phyloP scores from a whole-genome alignment of 345 rosid species.

The Citrus australasica region DNA sequence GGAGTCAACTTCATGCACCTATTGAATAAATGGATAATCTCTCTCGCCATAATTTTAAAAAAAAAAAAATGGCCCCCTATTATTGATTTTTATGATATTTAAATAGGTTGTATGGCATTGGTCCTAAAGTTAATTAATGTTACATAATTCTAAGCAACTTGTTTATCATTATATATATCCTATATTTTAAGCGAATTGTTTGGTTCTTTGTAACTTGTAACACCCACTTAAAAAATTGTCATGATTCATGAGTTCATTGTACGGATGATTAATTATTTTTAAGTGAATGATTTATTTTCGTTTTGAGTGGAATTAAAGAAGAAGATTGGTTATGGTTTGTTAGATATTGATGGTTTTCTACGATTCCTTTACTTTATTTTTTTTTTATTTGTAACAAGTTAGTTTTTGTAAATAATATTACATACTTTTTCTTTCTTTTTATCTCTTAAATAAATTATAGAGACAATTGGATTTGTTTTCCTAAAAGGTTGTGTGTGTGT shows the following conservation, averaged over 20 bases:
- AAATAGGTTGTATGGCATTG: neutral
- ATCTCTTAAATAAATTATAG: too few species aligned
- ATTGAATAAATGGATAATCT: neutral
- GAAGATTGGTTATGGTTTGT: neutral
- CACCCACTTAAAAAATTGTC: neutral
- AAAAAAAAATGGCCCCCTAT: neutral
- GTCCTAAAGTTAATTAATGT: neutral
- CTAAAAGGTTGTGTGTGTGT: too few species aligned
- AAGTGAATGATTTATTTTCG: neutral
- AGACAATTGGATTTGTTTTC: too few species aligned
- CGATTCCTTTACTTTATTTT: neutral
- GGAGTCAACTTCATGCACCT: neutral
- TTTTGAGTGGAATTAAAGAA: neutral
- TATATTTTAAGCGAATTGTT: neutral
- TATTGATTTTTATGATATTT: neutral
- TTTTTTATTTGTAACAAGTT: too few species aligned
- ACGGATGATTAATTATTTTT: neutral
- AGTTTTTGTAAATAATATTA: too few species aligned
- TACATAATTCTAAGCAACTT: neutral
- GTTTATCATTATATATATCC: neutral
- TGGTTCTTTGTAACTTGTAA: neutral
- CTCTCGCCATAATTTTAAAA: neutral
- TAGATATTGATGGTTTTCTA: neutral
- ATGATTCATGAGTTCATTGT: neutral
- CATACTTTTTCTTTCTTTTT: too few species aligned